phyloP scores from a whole-genome alignment of 148 eudicot species.

The Spergularia bocconei region DNA sequence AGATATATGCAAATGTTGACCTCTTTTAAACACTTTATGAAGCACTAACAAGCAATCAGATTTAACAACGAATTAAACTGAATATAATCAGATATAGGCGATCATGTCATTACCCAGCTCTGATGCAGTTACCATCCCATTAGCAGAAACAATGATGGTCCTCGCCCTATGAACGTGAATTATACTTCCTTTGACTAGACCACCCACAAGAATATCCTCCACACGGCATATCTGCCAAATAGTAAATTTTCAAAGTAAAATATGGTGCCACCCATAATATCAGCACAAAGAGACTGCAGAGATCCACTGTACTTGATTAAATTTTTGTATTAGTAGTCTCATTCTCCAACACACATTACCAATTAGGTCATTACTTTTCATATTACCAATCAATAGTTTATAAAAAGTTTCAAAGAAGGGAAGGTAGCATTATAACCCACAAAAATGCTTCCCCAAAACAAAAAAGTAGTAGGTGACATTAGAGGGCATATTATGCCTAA shows the following conservation, averaged over 20 bases:
- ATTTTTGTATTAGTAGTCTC: background rate
- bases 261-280: background rate
- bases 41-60: background rate
- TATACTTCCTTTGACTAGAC: conserved; percentile 66
- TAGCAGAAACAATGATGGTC: conserved; percentile 54
- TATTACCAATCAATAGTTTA: background rate
- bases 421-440: background rate
- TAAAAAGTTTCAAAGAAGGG: background rate
- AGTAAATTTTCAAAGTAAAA: conserved; percentile 3
- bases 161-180: conserved; percentile 82
- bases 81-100: background rate
- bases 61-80: background rate
- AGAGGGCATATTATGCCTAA: background rate
- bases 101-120: conserved; percentile 53
- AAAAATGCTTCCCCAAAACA: too few species aligned
- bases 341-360: background rate
- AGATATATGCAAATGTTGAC: background rate
- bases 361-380: background rate
- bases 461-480: too few species aligned
- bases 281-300: conserved; percentile 15
- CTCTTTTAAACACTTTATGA: too few species aligned
- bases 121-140: conserved; percentile 70
- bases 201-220: conserved; percentile 75
- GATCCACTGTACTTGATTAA: conserved; percentile 7
- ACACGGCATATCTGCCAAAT: conserved; percentile 77